Conservation (phyloP, 2,329 filamentous ascomycete genomes). For the Arthrobotrys musiformis region DNA sequence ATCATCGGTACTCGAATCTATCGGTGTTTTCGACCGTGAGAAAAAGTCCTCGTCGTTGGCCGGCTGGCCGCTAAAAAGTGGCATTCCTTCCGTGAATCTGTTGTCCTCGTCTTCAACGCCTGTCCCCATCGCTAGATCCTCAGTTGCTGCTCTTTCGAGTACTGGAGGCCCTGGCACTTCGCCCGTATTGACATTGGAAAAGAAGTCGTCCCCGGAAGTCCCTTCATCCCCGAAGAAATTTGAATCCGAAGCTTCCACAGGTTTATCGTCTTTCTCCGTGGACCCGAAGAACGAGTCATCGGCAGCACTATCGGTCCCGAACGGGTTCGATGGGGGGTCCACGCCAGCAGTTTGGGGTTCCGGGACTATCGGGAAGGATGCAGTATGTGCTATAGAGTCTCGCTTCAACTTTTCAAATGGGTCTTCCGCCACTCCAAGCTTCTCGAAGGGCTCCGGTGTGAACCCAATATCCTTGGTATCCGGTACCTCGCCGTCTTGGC, state of each 20-base stretch:
- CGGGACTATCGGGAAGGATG: conserved; percentile 40
- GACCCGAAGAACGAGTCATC: conserved; percentile 43
- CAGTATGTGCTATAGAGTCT: conserved; percentile 40
- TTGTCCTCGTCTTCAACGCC: conserved; percentile 27
- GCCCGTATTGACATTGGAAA: conserved; percentile 19
- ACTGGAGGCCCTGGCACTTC: not conserved
- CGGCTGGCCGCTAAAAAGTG: conserved; percentile 52
- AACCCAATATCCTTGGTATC: conserved; percentile 52
- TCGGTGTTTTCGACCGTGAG: conserved; percentile 41
- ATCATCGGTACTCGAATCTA: conserved; percentile 37
- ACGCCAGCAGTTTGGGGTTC: conserved; percentile 22
- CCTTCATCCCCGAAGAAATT: conserved; percentile 52
- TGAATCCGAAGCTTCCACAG: conserved; percentile 40
- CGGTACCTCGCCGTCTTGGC: conserved; percentile 15
- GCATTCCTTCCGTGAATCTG: conserved; percentile 40
- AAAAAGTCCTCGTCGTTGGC: conserved; percentile 54
- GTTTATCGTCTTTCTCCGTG: not conserved
- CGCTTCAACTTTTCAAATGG: conserved; percentile 30
- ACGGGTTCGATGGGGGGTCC: conserved; percentile 24
- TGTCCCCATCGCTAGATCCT: conserved; percentile 42
- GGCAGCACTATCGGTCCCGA: conserved; percentile 31
- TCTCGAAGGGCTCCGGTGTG: conserved; percentile 25
- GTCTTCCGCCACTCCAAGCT: conserved; percentile 18
- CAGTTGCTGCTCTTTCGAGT: conserved; percentile 36
- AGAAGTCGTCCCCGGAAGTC: conserved; percentile 34